A percentile compares a stretch with the other conserved stretches of the same genome.
phyloP scores from a whole-genome alignment of 805 yeast species.

The Starmerella davenportii region DNA sequence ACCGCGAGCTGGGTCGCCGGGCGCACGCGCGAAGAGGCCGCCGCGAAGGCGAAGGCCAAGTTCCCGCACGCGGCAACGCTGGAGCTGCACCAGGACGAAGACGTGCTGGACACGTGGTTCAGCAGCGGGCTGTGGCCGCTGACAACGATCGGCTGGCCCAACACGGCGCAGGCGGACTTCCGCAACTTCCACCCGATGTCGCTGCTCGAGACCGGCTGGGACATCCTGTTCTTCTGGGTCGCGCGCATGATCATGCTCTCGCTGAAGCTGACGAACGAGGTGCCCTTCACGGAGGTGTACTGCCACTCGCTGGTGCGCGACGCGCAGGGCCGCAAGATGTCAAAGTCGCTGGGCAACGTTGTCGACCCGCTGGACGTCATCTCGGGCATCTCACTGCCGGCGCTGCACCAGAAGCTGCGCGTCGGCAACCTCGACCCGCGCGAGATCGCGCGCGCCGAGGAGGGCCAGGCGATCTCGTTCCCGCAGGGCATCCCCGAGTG shows the following conservation, averaged over 20 bases:
- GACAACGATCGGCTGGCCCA: slow-evolving; percentile 93
- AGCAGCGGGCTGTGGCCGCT: slow-evolving; percentile 97
- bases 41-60: slow-evolving; percentile 53
- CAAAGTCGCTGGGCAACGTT: slow-evolving; percentile 92
- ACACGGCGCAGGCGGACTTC: slow-evolving; percentile 42
- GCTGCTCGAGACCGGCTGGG: slow-evolving; percentile 98
- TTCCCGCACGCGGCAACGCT: slow-evolving; percentile 60
- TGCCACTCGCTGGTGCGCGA: slow-evolving; percentile 97
- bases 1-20: slow-evolving; percentile 85
- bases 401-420: slow-evolving; percentile 56
- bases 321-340: slow-evolving; percentile 97
- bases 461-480: slow-evolving; percentile 75
- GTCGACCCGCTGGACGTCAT: slow-evolving; percentile 92
- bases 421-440: slow-evolving; percentile 76
- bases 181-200: slow-evolving; percentile 73
- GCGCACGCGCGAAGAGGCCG: slow-evolving; percentile 65
- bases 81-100: slow-evolving; percentile 70
- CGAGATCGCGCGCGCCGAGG: slow-evolving; percentile 71
- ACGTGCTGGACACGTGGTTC: slow-evolving; percentile 97
- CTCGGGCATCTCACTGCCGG: slow-evolving; percentile 63
- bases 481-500: slow-evolving; percentile 98
- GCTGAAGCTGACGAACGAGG: slow-evolving; percentile 69
- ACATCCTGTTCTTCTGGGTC: slow-evolving; percentile 97
- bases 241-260: slow-evolving; percentile 89
- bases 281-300: slow-evolving; percentile 92